Base-by-base conservation (phyloP, 495 filamentous ascomycete genomes). In the Neurospora hispaniola region DNA sequence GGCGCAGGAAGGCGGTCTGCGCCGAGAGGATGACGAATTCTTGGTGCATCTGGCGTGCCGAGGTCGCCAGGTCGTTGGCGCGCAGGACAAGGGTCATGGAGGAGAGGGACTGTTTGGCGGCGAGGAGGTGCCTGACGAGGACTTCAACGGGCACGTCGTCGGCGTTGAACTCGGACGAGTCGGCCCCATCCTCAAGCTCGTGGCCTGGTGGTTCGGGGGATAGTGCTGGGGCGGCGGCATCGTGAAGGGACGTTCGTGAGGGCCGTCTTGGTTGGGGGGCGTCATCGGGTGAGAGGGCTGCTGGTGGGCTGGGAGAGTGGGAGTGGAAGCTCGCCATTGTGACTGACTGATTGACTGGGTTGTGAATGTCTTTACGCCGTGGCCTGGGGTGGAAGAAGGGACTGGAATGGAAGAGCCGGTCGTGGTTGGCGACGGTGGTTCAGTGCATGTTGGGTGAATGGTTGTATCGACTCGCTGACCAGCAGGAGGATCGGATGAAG, bases 51-150 rank as follows among this genome's bases (percentile, higher is more conserved):
- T 86, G 83, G 54, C 94, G 90, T 38, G 94, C 92, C 10, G 88
- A 82, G 44, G 89, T 92, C 59, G 96, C 92, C 44, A 99, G 90
- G 76, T 95, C 90, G 78, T 96, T 93, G 72, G 95, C 96, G 54
- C 93, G 92, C 81, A 90, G 90, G 48, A 98, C 93, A 75, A 94
- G 89, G 68, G 83, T 87, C 75, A 95, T 93, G 3, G 93, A 94
- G n/a, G 92, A 91, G 3, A 99, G 88, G 9, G 95, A 94, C 38
- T 93, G 89, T 82, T 98, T 99, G 4, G 96, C 92, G 48, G 90
- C 90, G 18, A 98, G 87, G 39, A 98, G 92, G 82, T 96, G 89
- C 3, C 87, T 85, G 62, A 97, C 91, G 39, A 97, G 88, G 4
- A 87, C 89, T 72, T 96, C 92, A 71, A 96, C 86, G 16, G 87